Evolutionary conservation across 2,329 filamentous ascomycete genomes (phyloP).

Genomic region (Aspergillus felis): DNA sequence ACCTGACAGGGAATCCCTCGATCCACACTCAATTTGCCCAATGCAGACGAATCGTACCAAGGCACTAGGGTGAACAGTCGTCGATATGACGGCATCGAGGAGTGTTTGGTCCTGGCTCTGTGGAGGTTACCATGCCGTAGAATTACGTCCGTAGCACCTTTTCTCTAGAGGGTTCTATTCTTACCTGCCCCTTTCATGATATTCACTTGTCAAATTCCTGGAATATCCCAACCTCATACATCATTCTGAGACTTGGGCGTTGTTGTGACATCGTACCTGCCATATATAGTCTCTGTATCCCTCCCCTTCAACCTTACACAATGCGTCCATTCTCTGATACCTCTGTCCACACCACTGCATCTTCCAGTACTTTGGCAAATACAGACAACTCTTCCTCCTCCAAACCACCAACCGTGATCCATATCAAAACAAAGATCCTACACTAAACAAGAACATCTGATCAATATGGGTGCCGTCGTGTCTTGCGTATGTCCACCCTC

Average conservation of each 20-base stretch:
- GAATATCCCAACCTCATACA: neutral
- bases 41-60: neutral
- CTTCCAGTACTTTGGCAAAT: constrained; percentile 21
- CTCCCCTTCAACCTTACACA: constrained; percentile 3
- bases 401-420: constrained; percentile 14
- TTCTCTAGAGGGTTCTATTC: neutral
- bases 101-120: neutral
- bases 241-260: neutral
- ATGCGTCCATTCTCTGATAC: constrained; percentile 29
- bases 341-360: constrained; percentile 25
- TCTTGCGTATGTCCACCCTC: constrained; percentile 69
- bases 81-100: constrained; percentile 14
- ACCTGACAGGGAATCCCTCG: neutral
- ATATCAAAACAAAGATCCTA: constrained; percentile 3
- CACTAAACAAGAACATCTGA: constrained; percentile 9
- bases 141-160: neutral
- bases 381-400: constrained; percentile 1
- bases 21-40: neutral
- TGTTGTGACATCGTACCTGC: neutral
- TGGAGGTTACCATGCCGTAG: neutral
- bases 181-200: neutral
- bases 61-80: neutral
- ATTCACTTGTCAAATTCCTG: neutral
- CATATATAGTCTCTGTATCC: constrained; percentile 5
- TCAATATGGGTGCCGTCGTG: constrained; percentile 75